These are phyloP conservation scores for Globisporangium acanthophoron DNA, from an alignment of 352 stramenopile species.

Conservation along the genomic window DNA sequence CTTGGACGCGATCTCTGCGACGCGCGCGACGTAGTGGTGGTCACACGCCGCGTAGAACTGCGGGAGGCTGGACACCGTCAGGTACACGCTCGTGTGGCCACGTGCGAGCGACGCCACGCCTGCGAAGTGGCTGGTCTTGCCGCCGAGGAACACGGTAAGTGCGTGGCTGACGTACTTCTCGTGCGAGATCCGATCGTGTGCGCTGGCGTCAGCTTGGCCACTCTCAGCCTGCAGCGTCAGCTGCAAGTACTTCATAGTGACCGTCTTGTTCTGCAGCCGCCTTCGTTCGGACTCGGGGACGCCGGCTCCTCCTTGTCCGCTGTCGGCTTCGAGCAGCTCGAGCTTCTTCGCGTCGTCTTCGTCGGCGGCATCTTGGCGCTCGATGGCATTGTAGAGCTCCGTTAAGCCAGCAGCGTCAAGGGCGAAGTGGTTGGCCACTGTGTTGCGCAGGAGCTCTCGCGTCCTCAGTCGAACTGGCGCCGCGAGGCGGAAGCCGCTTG, in stretches of 20 bases:
- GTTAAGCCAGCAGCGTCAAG: constrained; percentile 7
- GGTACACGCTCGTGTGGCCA: constrained; percentile 23
- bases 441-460: constrained; percentile 43
- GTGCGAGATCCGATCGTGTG: constrained; percentile 21
- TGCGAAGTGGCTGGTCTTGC: constrained; percentile 23
- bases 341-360: constrained; percentile 1
- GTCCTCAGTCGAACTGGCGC: constrained; percentile 34
- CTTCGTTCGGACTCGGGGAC: constrained; percentile 19
- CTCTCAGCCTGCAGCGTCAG: constrained; percentile 4
- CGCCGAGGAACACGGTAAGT: constrained; percentile 30
- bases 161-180: constrained; percentile 42
- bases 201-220: background rate
- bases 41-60: constrained; percentile 47
- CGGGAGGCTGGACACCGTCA: constrained; percentile 30
- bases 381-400: constrained; percentile 8
- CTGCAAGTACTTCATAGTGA: constrained; percentile 29
- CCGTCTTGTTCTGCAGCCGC: constrained; percentile 18
- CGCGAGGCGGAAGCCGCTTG: constrained; percentile 18
- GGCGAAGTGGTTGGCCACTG: constrained; percentile 28
- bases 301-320: constrained; percentile 1
- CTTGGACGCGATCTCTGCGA: constrained; percentile 27
- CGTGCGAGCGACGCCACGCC: constrained; percentile 21
- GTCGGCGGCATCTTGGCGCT: background rate
- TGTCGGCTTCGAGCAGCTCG: constrained; percentile 3
- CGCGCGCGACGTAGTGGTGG: constrained; percentile 38